phyloP scores from a whole-genome alignment of 306 rosid species.

The Lathyrus sativus region DNA sequence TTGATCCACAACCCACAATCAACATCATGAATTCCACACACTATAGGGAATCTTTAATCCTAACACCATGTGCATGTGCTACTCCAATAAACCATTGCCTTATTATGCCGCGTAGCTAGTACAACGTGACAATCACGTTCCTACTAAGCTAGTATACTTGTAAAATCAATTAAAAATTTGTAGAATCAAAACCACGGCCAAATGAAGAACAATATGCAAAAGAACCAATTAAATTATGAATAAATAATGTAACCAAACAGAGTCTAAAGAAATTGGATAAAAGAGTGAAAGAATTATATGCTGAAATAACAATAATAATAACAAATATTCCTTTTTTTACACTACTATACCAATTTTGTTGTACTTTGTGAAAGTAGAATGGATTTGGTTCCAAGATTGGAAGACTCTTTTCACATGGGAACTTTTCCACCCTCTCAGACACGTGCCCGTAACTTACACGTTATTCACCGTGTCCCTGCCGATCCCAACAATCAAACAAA shows the following conservation, averaged over 20 bases:
- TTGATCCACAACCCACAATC: constrained; percentile 11
- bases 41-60: constrained; percentile 18
- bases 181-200: constrained; percentile 26
- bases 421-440: constrained; percentile 46
- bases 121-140: constrained; percentile 50
- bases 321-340: constrained; percentile 29
- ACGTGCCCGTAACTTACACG: constrained; percentile 54
- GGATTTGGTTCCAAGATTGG: constrained; percentile 40
- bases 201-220: constrained; percentile 26
- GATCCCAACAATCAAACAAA: constrained; percentile 40
- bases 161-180: constrained; percentile 18
- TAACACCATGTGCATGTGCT: constrained; percentile 50
- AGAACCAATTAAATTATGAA: neutral
- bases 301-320: constrained; percentile 36
- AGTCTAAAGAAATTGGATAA: neutral
- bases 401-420: constrained; percentile 50
- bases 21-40: constrained; percentile 40
- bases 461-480: constrained; percentile 38
- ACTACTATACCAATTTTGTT: constrained; percentile 35
- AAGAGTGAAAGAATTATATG: constrained; percentile 10
- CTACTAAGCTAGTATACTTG: constrained; percentile 9
- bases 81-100: constrained; percentile 33
- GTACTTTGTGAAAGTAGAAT: constrained; percentile 50
- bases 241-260: neutral
- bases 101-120: constrained; percentile 36